Evolutionary conservation across 73 alveolate species (phyloP), one percentile per base, ranked within the genome.

Genomic region (Paramecium pentaurelia): DNA sequence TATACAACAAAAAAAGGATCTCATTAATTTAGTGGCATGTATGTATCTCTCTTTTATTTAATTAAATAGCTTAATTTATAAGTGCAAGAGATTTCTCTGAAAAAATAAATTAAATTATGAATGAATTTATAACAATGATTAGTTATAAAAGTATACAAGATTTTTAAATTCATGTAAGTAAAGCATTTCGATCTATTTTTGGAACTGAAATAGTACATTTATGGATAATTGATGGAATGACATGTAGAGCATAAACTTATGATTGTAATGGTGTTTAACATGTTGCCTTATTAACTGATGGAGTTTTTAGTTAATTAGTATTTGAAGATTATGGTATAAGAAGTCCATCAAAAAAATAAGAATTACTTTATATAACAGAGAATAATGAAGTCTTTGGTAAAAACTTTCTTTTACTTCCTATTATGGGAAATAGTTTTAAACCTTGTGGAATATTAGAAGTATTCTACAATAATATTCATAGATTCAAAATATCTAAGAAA

Each of bases 171-270:
- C 91, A 80, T 80, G 20, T 80, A 2, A 80, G 91, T 12, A 80
- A 80, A 49, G 91, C 91, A 20, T 80, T 80, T 80, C 11, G 73
- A 80, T 20, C 71, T 11, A 80, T 80, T 40, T 80, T 80, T 27
- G 34, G 37, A 8, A 47, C 73, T 44, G 91, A 80, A 45, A 80
- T 80, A 20, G 58, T 80, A 1, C 44, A 47, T 32, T 12, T 80
- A 28, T 80, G 91, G 91, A 80, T 80, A 22, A 47, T 80, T 27
- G 91, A 80, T 47, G 75, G 91, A 20, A 80, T 80, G 91, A 80
- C 91, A 2, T 80, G 91, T 80, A n/a, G 91, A 80, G 91, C 91
- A 0, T 1, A 45, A 20, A 80, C 91, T 2, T 80, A 80, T 80
- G 91, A 80, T 49, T 20, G 58, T 14, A 40, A 80, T 44, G 91